A percentile compares a stretch with the other conserved stretches of the same genome.
phyloP scores from a whole-genome alignment of 352 stramenopile species.

The Phytophthora aleatoria region DNA sequence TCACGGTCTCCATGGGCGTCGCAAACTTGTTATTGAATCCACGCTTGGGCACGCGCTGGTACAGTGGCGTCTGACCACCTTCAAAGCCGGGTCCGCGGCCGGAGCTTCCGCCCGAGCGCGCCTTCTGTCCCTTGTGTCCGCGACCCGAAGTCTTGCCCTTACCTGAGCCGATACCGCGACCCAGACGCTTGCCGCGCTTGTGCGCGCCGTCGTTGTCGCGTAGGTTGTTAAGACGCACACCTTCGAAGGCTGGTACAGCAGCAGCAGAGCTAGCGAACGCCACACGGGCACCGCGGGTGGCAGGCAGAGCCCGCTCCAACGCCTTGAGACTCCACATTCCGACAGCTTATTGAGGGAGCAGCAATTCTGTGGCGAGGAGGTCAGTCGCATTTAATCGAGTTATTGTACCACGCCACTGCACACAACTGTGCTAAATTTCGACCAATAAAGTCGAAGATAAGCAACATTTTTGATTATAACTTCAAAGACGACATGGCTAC shows the following conservation, averaged over 20 bases:
- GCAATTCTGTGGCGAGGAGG: slow-evolving; percentile 21
- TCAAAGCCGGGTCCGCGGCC: slow-evolving; percentile 94
- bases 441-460: neutral
- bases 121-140: slow-evolving; percentile 98
- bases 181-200: slow-evolving; percentile 91
- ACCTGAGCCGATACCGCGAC: slow-evolving; percentile 92
- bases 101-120: slow-evolving; percentile 85
- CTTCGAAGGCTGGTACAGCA: slow-evolving; percentile 38
- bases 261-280: slow-evolving; percentile 58
- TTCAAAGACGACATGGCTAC: neutral
- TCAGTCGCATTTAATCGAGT: slow-evolving; percentile 21
- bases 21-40: slow-evolving; percentile 97
- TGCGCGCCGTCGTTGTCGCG: slow-evolving; percentile 86
- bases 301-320: slow-evolving; percentile 56
- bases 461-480: no score
- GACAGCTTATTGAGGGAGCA: neutral
- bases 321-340: slow-evolving; percentile 67
- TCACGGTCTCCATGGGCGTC: slow-evolving; percentile 92
- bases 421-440: slow-evolving; percentile 4
- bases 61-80: slow-evolving; percentile 97
- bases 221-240: slow-evolving; percentile 86
- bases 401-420: slow-evolving; percentile 4
- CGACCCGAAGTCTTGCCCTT: slow-evolving; percentile 95
- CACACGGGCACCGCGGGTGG: slow-evolving; percentile 21
- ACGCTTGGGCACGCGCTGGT: slow-evolving; percentile 97